Evolutionary conservation across 805 yeast species (phyloP).

Genomic region (Lachancea waltii): DNA sequence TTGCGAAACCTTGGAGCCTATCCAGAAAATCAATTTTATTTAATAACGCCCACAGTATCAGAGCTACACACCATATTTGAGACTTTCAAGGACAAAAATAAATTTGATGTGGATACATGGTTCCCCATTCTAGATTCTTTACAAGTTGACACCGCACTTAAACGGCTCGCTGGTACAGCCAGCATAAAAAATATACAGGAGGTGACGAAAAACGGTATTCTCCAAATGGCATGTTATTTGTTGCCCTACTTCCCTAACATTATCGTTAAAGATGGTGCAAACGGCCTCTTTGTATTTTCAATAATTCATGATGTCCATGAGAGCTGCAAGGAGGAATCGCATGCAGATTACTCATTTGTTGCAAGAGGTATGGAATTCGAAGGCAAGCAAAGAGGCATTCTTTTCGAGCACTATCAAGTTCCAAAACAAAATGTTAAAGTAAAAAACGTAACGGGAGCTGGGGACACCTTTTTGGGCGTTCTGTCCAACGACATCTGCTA

Average conservation of each 20-base stretch:
- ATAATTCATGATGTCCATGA: conserved; percentile 18
- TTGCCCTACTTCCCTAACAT: conserved; percentile 67
- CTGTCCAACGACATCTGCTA: conserved; percentile 38
- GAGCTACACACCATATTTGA: conserved; percentile 55
- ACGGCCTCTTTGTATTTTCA: conserved; percentile 50
- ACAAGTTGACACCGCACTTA: conserved; percentile 33
- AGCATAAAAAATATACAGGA: conserved; percentile 15
- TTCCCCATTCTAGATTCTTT: conserved; percentile 61
- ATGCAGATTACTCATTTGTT: conserved; percentile 12
- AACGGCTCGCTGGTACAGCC: conserved; percentile 4
- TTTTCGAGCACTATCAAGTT: conserved; percentile 56
- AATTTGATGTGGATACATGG: conserved; percentile 59
- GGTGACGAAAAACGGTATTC: conserved; percentile 38
- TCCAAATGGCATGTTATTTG: conserved; percentile 66
- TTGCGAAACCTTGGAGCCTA: conserved; percentile 36
- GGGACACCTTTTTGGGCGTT: conserved; percentile 72
- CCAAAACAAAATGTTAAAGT: conserved; percentile 35
- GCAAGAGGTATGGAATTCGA: conserved; percentile 4
- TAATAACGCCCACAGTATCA: conserved; percentile 62
- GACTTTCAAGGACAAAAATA: conserved; percentile 38
- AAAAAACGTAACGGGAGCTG: conserved; percentile 79
- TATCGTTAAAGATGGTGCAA: conserved; percentile 57
- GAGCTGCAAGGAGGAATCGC: conserved; percentile 8
- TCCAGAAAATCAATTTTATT: conserved; percentile 39
- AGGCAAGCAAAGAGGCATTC: conserved; percentile 40